Percentiles rank a stretch among this genome's conserved stretches.
Conservation (phyloP, 768 basidiomycete genomes). For the Filobasidium wieringae region DNA sequence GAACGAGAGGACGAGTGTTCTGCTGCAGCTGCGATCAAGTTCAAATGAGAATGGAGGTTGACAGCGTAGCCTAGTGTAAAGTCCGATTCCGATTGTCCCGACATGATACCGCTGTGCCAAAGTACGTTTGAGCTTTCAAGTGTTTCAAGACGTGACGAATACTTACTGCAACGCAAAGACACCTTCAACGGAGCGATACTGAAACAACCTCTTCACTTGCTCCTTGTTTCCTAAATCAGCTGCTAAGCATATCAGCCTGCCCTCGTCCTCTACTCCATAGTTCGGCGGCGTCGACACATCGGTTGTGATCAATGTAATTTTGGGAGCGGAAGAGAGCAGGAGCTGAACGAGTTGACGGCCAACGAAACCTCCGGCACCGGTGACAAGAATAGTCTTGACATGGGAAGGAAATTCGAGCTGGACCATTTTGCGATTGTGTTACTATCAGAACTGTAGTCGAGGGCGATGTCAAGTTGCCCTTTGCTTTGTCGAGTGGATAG, state of each 20-base stretch:
- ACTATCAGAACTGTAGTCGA: background rate
- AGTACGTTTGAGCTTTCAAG: background rate
- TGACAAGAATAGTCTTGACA: constrained; percentile 36
- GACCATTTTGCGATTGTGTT: constrained; percentile 16
- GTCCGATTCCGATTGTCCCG: constrained; percentile 51
- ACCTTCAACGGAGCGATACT: constrained; percentile 12
- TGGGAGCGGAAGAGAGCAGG: constrained; percentile 25
- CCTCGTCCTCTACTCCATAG: constrained; percentile 2
- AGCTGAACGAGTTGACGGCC: constrained; percentile 34
- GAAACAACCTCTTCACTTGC: constrained; percentile 15
- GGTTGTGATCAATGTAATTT: constrained; percentile 32
- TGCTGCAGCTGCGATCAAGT: constrained; percentile 25
- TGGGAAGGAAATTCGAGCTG: constrained; percentile 31
- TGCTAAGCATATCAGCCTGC: constrained; percentile 12
- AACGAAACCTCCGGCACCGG: constrained; percentile 38
- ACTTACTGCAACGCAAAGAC: constrained; percentile 16
- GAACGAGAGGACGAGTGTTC: constrained; percentile 22
- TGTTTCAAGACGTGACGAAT: background rate
- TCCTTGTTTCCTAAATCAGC: constrained; percentile 17
- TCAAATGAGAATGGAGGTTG: constrained; percentile 37
- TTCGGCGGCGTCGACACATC: constrained; percentile 34
- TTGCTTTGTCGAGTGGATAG: background rate
- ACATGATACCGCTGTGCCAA: constrained; percentile 48
- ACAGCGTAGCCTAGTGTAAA: constrained; percentile 47
- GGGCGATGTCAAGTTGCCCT: background rate